Evolutionary conservation across 1,139 yeast genomes (phyloP).

Genomic region (Candida sp.): DNA sequence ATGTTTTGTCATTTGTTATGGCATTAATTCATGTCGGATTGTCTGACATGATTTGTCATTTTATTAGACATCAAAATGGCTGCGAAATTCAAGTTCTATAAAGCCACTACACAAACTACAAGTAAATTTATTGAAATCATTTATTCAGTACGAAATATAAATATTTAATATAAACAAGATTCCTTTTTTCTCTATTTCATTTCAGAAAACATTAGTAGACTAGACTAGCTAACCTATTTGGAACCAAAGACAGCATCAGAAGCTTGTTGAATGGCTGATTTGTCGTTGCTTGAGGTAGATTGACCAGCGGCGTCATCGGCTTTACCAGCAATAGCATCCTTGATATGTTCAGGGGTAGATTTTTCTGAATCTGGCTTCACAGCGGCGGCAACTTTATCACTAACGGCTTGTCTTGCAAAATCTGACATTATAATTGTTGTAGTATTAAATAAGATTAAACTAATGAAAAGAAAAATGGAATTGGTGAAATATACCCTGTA

Average conservation of each 20-base stretch:
- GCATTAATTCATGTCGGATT: not conserved
- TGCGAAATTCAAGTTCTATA: not conserved
- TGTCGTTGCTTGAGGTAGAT: slow-evolving; percentile 28
- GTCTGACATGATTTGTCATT: no score
- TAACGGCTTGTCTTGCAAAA: slow-evolving; percentile 42
- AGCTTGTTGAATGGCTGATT: slow-evolving; percentile 40
- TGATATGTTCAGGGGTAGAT: slow-evolving; percentile 33
- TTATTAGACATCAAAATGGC: not conserved
- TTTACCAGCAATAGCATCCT: slow-evolving; percentile 32
- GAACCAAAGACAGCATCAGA: slow-evolving; percentile 34
- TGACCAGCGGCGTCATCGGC: slow-evolving; percentile 36
- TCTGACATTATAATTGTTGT: slow-evolving; percentile 33
- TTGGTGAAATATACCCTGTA: not conserved
- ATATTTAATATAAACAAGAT: not conserved
- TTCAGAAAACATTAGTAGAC: no score
- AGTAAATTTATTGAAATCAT: not conserved
- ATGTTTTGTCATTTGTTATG: not conserved
- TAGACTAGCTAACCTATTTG: no score
- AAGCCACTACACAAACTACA: not conserved
- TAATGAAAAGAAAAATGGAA: not conserved
- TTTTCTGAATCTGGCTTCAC: slow-evolving; percentile 43
- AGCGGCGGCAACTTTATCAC: slow-evolving; percentile 35
- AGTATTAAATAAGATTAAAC: not conserved
- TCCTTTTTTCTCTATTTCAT: not conserved
- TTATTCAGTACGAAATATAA: not conserved